Evolutionary conservation across 1,284 basidiomycete genomes (phyloP).

Genomic region (Bjerkandera adusta): DNA sequence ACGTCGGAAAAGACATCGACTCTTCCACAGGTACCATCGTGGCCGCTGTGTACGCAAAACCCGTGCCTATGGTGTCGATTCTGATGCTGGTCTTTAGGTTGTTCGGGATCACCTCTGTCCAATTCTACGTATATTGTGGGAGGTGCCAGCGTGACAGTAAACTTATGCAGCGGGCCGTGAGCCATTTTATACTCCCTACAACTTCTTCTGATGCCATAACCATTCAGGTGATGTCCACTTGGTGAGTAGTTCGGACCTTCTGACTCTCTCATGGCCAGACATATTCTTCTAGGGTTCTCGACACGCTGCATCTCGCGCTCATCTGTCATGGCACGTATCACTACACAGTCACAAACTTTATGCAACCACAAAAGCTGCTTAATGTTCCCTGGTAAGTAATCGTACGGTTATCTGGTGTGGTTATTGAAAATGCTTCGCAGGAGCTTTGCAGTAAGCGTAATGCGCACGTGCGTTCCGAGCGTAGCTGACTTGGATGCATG

Average conservation of each 20-base stretch:
- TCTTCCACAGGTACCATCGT: too few species aligned
- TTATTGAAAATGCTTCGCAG: background rate
- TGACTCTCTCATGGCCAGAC: background rate
- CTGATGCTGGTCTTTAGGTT: constrained; percentile 7
- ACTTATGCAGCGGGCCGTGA: background rate
- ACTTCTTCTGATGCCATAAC: too few species aligned
- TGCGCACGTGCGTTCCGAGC: background rate
- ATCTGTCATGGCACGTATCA: constrained; percentile 16
- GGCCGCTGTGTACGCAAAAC: too few species aligned
- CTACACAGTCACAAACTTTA: constrained; percentile 17
- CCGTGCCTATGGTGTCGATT: background rate
- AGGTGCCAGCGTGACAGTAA: constrained; percentile 2
- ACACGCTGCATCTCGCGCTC: constrained; percentile 16
- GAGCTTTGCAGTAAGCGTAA: background rate
- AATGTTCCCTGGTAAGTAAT: too few species aligned
- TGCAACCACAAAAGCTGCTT: constrained; percentile 10
- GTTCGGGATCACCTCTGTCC: constrained; percentile 12
- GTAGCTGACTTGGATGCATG: background rate
- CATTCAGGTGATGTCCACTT: background rate
- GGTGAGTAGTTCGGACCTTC: background rate
- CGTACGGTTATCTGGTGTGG: constrained; percentile 9
- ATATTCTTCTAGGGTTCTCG: constrained; percentile 14
- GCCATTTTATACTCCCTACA: background rate
- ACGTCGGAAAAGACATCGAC: too few species aligned
- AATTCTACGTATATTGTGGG: constrained; percentile 10